Evolutionary conservation across 164 flowering plant genomes (phyloP), one percentile per base, ranked within the genome.

Genomic region (Berberis thunbergii): DNA sequence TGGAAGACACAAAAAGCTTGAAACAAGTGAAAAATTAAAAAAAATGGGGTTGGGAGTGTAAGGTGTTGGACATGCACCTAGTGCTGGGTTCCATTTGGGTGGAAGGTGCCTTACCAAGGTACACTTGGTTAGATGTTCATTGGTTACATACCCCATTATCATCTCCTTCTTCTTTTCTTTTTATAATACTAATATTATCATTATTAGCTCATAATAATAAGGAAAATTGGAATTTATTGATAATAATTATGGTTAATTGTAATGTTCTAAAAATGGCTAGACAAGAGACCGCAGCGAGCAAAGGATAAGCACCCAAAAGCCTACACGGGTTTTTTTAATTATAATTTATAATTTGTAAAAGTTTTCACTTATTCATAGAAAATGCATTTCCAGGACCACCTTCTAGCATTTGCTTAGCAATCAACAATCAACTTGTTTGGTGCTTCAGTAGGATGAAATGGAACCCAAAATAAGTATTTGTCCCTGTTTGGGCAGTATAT

Each of bases 391-490:
- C 13, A 0, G 66, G 3, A 41, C 26, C 26, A 26, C 26, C 26
- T 26, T 26, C 26, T 26, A 26, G 26, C 26, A 26, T 26, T 26
- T 26, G 65, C 74, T n/a, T 77, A 64, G 7, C 81, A 75, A 54
- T 64, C 68, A 0, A 83, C 76, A 1, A 81, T 72, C 66, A 80
- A 60, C 0, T 43, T 62, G 61, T 80, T 84, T 4, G 82, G 59
- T 41, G 84, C 81, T 59, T 82, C 89, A 11, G 81, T 68, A 4
- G 89, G 86, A 70, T 81, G 89, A 67, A 64, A 84, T 0, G 83
- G 71, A 60, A 82, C 89, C 86, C 86, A 84, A 49, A 84, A 84
- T 8, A 82, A 76, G 43, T 74, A 80, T 70, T 82, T 80, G 3
- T 77, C 73, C 61, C 88, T 69, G 65, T 84, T 80, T 2, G 12